Conservation (phyloP, 306 rosid genomes). For the Mucuna pruriens region DNA sequence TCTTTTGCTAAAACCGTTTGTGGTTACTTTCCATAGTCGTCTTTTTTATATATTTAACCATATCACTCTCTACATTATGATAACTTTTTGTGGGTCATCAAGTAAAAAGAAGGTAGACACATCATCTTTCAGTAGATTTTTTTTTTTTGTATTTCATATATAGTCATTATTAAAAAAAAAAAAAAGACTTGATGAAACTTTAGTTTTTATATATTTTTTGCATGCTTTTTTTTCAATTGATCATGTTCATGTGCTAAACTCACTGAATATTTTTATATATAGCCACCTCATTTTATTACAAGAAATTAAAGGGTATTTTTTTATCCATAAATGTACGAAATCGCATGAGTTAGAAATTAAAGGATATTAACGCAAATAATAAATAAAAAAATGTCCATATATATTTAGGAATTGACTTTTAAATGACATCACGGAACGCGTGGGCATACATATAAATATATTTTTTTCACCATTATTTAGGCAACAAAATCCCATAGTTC, state of each 20-base stretch:
- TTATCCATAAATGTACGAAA: too few species aligned
- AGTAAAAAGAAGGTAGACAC: not conserved
- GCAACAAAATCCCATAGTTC: not conserved
- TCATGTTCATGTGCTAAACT: not conserved
- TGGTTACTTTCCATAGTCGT: not conserved
- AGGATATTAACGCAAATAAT: not conserved
- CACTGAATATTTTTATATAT: not conserved
- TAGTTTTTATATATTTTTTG: not conserved
- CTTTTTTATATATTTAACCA: not conserved
- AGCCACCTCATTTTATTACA: not conserved
- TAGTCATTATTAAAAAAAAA: not conserved
- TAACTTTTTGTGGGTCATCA: not conserved
- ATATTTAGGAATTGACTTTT: not conserved
- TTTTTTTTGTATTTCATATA: not conserved
- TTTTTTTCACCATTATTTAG: too few species aligned
- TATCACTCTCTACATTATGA: too few species aligned
- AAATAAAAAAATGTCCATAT: not conserved
- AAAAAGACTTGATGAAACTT: not conserved
- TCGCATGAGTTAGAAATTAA: too few species aligned
- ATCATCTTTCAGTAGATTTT: too few species aligned
- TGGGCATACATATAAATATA: too few species aligned
- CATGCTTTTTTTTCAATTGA: not conserved
- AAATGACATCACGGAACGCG: not conserved
- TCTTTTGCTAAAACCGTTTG: not conserved
- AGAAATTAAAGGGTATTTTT: not conserved